These are phyloP conservation scores for Dittrichia graveolens DNA, from an alignment of 129 eudicot species.

Conservation along the genomic window DNA sequence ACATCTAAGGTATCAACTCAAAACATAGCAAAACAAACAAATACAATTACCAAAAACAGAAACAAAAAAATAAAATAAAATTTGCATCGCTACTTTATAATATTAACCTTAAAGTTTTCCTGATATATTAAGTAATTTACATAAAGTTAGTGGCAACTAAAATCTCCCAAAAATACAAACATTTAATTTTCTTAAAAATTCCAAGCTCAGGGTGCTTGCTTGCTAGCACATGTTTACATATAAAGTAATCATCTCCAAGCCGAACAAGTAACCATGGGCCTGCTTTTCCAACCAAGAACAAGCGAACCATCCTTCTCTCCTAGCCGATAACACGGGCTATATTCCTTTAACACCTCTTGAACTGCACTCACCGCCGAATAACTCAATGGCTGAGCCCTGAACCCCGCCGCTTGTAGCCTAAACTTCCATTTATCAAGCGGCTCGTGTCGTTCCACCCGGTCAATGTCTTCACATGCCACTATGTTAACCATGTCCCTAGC, in stretches of 20 bases:
- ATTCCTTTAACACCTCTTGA: conserved; percentile 41
- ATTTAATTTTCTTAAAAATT: no score
- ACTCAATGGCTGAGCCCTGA: conserved; percentile 41
- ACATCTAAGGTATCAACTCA: no score
- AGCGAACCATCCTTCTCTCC: conserved; percentile 45
- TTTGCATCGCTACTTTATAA: no score
- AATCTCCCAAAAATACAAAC: no score
- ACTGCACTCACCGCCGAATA: conserved; percentile 27
- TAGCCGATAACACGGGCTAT: conserved; percentile 36
- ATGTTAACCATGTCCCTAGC: conserved; percentile 61
- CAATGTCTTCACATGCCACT: conserved; percentile 54
- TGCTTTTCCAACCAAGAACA: conserved; percentile 54
- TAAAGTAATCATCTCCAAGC: conserved; percentile 53
- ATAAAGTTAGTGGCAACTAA: no score
- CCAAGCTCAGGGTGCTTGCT: no score
- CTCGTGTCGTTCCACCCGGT: conserved; percentile 66
- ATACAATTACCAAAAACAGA: no score
- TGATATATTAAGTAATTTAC: no score
- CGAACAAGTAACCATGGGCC: conserved; percentile 52
- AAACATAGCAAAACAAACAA: no score
- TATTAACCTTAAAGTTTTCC: no score
- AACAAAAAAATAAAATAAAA: no score
- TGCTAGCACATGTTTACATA: no score
- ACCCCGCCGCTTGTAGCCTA: conserved; percentile 58
- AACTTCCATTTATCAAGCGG: conserved; percentile 58